These are phyloP conservation scores for Candida tetrigidarum DNA, from an alignment of 1,139 yeast genomes.

Conservation along the genomic window DNA sequence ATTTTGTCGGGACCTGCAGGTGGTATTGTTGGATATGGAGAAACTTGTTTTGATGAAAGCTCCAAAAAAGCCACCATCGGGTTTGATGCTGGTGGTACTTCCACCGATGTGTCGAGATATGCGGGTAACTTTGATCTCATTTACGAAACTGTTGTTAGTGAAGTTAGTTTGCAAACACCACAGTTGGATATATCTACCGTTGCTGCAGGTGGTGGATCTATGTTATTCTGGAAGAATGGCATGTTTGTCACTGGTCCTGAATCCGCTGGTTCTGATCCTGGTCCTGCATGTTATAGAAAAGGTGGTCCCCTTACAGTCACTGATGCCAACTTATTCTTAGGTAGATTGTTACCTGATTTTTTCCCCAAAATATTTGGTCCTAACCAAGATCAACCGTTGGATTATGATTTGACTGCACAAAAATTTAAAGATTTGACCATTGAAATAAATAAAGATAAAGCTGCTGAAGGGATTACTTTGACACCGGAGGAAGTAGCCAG, in stretches of 20 bases:
- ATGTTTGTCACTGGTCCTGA: slow-evolving; percentile 54
- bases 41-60: slow-evolving; percentile 41
- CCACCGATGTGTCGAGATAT: slow-evolving; percentile 50
- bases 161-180: slow-evolving; percentile 48
- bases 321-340: slow-evolving; percentile 48
- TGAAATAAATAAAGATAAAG: slow-evolving; percentile 34
- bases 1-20: slow-evolving; percentile 56
- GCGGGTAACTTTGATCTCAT: slow-evolving; percentile 45
- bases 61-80: slow-evolving; percentile 44
- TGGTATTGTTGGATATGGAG: slow-evolving; percentile 54
- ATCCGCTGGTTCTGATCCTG: slow-evolving; percentile 52
- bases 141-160: slow-evolving; percentile 48
- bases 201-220: slow-evolving; percentile 54
- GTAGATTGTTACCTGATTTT: slow-evolving; percentile 42
- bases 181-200: slow-evolving; percentile 51
- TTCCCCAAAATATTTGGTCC: slow-evolving; percentile 52
- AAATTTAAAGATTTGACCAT: slow-evolving; percentile 39
- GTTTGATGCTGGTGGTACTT: slow-evolving; percentile 53
- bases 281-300: slow-evolving; percentile 51
- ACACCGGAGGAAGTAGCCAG: slow-evolving; percentile 46
- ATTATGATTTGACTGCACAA: slow-evolving; percentile 30
- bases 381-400: slow-evolving; percentile 43
- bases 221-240: slow-evolving; percentile 49
- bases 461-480: slow-evolving; percentile 23
- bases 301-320: slow-evolving; percentile 54